These are phyloP conservation scores for Amauroascus verrucosus DNA, from an alignment of 2,329 filamentous ascomycete genomes.

Conservation along the genomic window DNA sequence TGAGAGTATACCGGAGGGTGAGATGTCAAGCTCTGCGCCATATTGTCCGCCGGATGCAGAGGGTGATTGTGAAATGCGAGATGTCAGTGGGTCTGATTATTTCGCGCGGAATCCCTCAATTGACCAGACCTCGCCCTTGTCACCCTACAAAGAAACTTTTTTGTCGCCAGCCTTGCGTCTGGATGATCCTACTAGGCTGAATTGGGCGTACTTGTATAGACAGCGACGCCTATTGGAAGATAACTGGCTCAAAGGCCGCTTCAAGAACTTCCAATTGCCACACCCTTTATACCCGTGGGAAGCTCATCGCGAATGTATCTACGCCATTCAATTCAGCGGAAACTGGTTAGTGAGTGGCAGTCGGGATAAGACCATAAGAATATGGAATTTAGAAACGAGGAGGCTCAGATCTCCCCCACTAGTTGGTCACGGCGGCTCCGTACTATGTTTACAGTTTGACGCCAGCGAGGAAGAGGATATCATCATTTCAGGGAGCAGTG, in stretches of 20 bases:
- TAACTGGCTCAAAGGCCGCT: slow-evolving; percentile 82
- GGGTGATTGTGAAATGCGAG: slow-evolving; percentile 37
- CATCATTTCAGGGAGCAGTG: slow-evolving; percentile 90
- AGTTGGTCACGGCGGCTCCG: slow-evolving; percentile 68
- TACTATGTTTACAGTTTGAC: slow-evolving; percentile 92
- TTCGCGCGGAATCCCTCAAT: slow-evolving; percentile 14
- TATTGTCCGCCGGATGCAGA: slow-evolving; percentile 23
- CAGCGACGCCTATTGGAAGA: slow-evolving; percentile 74
- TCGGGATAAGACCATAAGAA: slow-evolving; percentile 72
- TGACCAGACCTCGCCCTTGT: slow-evolving; percentile 11
- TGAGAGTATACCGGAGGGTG: slow-evolving; percentile 26
- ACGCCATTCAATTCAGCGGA: slow-evolving; percentile 79
- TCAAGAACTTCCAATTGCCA: slow-evolving; percentile 78
- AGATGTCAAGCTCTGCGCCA: background rate
- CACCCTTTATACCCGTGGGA: slow-evolving; percentile 71
- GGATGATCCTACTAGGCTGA: slow-evolving; percentile 46
- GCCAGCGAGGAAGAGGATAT: slow-evolving; percentile 76
- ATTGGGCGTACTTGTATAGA: slow-evolving; percentile 89
- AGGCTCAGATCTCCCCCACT: slow-evolving; percentile 67
- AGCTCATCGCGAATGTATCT: slow-evolving; percentile 85
- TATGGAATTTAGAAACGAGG: slow-evolving; percentile 80
- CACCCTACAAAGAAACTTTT: slow-evolving; percentile 4
- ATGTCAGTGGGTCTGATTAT: slow-evolving; percentile 22
- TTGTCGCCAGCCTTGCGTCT: slow-evolving; percentile 1
- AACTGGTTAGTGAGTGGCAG: slow-evolving; percentile 89